Base-by-base conservation (phyloP, 2,329 filamentous ascomycete genomes). In the Fusarium sp. region DNA sequence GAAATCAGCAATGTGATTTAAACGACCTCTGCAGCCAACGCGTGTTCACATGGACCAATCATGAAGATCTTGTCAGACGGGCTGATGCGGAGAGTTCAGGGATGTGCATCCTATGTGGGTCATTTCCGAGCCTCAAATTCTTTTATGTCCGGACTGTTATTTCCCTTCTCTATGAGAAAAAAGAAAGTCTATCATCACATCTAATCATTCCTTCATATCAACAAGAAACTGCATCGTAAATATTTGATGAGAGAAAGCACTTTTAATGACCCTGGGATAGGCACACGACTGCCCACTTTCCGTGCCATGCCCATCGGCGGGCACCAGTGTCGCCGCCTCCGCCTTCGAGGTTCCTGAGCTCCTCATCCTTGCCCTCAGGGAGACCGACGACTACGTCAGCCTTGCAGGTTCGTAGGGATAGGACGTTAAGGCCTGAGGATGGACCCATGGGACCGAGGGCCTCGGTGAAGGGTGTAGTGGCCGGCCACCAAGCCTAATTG, bases 381-480 rank as follows among this genome's bases (percentile, higher is more conserved):
- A 99, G 86, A 0, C 95, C 96, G 29, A 98, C 96, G 0, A 98
- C 94, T 9, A 97, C 94, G 80, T 99, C 96, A 0, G 96, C 96
- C 85, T 99, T 99, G 87, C 96, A 98, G 0, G 96, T 99, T 66
- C 96, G 90, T 71, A 99, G 88, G 0, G 96, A 93, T 31, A 99
- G 87, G 4, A 96, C 89, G 69, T 97, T 95, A 66, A 98, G 83
- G 2, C 94, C 95, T 0, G 94, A 98, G 0, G 89, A 90, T 0
- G 91, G 90, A 0, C 96, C 96, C 61, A 99, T 85, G 0, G 95
- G 94, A 1, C 96, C 96, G 68, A 99, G 92, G 1, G 96, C 95
- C 71, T 93, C 88, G 3, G 88, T 87, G 83, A 98, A 98, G 0
- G 94, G 92, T 1, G 96, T 98, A 0, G 95, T 94, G 3, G 96